Base-by-base conservation (phyloP, 768 basidiomycete species). In the Phanerochaete carnosa region DNA sequence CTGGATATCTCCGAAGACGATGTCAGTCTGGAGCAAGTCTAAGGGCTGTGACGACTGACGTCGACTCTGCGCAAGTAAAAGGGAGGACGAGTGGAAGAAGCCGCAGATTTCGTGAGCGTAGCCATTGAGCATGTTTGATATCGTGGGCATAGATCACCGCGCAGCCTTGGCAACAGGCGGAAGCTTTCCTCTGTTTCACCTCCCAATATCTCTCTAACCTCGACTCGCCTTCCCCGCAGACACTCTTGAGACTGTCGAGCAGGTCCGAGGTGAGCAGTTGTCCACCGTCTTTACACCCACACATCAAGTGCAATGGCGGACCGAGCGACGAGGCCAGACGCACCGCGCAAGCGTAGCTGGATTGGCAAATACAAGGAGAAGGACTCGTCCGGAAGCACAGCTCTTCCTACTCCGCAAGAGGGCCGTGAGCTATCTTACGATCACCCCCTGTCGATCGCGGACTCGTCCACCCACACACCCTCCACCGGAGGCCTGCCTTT, bases 341-440 rank as follows among this genome's bases (percentile, higher is more conserved):
- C 57, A 19, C 60, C 66, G 15, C 69, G 71, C 46, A 68, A 57
- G 45, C 65, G 69, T 54, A 71, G 63, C 62, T 71, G 72, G 72
- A 72, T 63, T 46, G 66, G 63, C 45, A 65, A 61, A 56, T 57
- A 65, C 51, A 69, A 68, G 58, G 71, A 72, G 49, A 69, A 60
- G 49, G 68, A 71, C 50, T 28, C 59, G 47, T 23, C 62, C 49
- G 33, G 33, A 19, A 32, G 15, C 52, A 26, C 63, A 26, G 23
- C 54, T 30, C 67, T 75, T 2, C 66, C 65, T 46, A 59, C 70
- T 15, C 71, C 74, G 11, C 66, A 67, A 59, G 74, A 75, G 61
- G 74, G 74, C 55, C 68, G 69, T 29, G 68, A 69, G 60, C 68
- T 71, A 46, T 68, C 70, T 16, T 72, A 72, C 58, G 65, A 65